These are phyloP conservation scores for Pythium brachiatum DNA, from an alignment of 352 stramenopile species.

Conservation along the genomic window DNA sequence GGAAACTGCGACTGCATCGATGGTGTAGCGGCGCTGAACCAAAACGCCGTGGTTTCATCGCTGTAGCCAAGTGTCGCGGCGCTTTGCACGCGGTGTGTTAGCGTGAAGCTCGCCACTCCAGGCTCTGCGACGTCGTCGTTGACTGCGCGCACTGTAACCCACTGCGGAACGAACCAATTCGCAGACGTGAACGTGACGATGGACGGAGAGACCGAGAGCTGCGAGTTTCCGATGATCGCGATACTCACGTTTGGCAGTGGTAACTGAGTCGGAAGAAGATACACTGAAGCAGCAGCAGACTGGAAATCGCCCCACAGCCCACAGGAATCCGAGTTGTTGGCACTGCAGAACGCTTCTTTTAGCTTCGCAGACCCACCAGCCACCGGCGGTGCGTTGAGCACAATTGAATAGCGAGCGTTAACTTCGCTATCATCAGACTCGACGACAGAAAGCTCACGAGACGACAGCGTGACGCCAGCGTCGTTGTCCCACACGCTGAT, in stretches of 20 bases:
- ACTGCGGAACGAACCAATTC: constrained; percentile 67
- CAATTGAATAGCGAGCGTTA: constrained; percentile 43
- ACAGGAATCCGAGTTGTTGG: constrained; percentile 36
- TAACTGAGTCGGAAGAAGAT: constrained; percentile 9
- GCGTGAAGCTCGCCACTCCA: constrained; percentile 27
- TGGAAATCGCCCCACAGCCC: constrained; percentile 47
- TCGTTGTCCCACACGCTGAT: constrained; percentile 84
- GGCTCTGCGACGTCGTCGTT: constrained; percentile 46
- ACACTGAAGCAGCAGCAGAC: constrained; percentile 33
- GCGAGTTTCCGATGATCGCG: constrained; percentile 44
- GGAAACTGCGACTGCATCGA: constrained; percentile 24
- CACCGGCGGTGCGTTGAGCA: constrained; percentile 61
- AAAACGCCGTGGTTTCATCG: constrained; percentile 53
- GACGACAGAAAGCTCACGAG: constrained; percentile 28
- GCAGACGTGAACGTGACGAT: constrained; percentile 57
- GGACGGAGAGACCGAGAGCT: constrained; percentile 47
- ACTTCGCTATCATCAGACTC: constrained; percentile 24
- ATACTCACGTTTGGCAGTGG: constrained; percentile 48
- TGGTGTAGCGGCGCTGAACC: constrained; percentile 40
- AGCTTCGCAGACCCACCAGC: constrained; percentile 7
- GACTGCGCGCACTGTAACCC: constrained; percentile 42
- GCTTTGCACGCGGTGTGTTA: constrained; percentile 61
- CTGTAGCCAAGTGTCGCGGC: constrained; percentile 39
- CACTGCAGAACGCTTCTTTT: constrained; percentile 30
- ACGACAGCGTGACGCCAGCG: constrained; percentile 60